phyloP scores from a whole-genome alignment of 257 asterid species.

The Handroanthus guayacan region DNA sequence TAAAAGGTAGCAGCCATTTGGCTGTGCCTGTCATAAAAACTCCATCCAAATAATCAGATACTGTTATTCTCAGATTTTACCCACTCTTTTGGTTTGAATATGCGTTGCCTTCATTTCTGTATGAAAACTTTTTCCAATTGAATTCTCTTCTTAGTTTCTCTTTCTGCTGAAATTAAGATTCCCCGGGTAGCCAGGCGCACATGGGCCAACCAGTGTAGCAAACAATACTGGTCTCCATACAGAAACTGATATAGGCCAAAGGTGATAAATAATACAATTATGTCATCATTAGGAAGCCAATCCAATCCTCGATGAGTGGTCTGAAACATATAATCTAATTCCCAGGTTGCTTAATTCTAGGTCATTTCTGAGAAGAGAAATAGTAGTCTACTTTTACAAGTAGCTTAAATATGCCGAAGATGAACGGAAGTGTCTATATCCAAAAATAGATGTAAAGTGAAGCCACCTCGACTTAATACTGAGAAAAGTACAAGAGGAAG shows the following conservation, averaged over 20 bases:
- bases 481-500: constrained; percentile 26
- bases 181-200: background rate
- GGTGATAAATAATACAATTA: background rate
- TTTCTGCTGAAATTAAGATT: background rate
- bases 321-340: background rate
- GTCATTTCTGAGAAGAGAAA: constrained; percentile 8
- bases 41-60: constrained; percentile 1
- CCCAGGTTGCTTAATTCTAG: background rate
- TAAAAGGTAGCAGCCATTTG: background rate
- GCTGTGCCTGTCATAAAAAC: constrained; percentile 16
- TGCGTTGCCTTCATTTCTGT: background rate
- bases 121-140: background rate
- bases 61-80: background rate
- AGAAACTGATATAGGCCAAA: constrained; percentile 14
- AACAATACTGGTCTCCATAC: background rate
- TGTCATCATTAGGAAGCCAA: background rate
- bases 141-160: background rate
- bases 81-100: background rate
- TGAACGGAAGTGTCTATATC: constrained; percentile 11
- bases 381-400: constrained; percentile 10
- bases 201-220: background rate
- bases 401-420: background rate
- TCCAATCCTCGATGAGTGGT: background rate
- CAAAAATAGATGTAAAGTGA: constrained; percentile 18
- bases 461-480: constrained; percentile 14